Evolutionary conservation across 2,329 filamentous ascomycete genomes (phyloP), one percentile per base, ranked within the genome.

Genomic region (Pseudogymnoascus sp.): DNA sequence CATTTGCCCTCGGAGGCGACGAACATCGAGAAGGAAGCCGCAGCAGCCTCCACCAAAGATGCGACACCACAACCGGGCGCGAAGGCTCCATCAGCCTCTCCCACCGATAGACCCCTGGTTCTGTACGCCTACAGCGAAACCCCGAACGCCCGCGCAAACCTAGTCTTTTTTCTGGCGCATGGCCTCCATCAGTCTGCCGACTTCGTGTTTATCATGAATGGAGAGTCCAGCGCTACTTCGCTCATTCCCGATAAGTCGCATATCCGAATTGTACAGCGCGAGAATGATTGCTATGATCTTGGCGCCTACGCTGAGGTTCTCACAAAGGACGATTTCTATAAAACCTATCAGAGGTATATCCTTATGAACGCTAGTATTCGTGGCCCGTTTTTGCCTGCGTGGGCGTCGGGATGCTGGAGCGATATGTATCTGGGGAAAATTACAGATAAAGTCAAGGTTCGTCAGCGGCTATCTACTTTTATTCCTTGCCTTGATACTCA

Each of bases 121-220:
- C 55, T 70, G 9, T 70, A 70, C 59, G 67, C 67, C 23, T 66
- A 69, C 59, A 69, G 64, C 30, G 65, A 68, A 37, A 65, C 67
- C 3, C 56, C 63, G 15, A 55, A 59, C 18, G 64, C 68, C 10
- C 63, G 65, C 13, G 38, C 56, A 13, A 70, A 69, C 57, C 57
- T 70, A 45, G 35, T 66, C 19, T 70, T 67, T 62, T 70, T 69
- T 45, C 59, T 69, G 30, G 59, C 61, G 2, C 67, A 70, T 60
- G 67, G 61, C 19, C 60, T 69, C n/a, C 67, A 70, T 30, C 65
- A 37, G 13, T 62, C 62, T 3, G 67, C 68, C 2, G 67, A 70
- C 58, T 69, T 68, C 45, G 21, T 70, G 28, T 69, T 70, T 58
- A 67, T 69, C 52, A 28, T 69, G 9, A 69, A 70, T 35, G 68